Base-by-base conservation (phyloP, 1,284 basidiomycete species). In the Paramarasmius palmivorus region DNA sequence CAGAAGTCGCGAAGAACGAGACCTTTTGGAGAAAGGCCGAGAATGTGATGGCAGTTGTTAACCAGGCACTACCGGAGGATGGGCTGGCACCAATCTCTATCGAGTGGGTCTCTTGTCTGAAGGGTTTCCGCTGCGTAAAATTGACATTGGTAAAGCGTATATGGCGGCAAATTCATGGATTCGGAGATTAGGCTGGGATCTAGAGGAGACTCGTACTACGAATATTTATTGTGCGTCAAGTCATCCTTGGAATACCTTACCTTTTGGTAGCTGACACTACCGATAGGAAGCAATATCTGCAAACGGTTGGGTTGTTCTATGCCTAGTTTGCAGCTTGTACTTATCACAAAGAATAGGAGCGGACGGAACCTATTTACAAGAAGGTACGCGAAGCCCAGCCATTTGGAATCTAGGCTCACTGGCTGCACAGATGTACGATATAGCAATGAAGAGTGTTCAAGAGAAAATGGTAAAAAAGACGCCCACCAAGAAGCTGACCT, bases 191-290 rank as follows among this genome's bases (percentile, higher is more conserved):
- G 93, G 0, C 76, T 96, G 2, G 94, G 94, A 0, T 93, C 90
- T 2, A 78, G 93, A 17, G 92, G 89, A 12, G 93, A 96, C 70
- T 93, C 90, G 3, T 96, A 89, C 72, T 96, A 95, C 67, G 93
- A 95, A 69, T 93, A 93, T 66, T 75, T 95, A 17, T 67, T 93
- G 81, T 88, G 59, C 68, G 82, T 71, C 0, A 17, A 17, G n/a
- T 14, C 48, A 34, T 37, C 37, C 29, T 22, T 38, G 15, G 41
- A 47, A 7, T 37, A n/a, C 15, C 19, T 42, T 9, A 47, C 29
- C 39, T 17, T 39, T 32, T 14, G 46, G n/a, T 38, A 25, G 53
- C 54, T 39, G 44, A 10, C 25, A 0, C 35, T 35, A 25, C 20
- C 19, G 32, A 23, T 42, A 87, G 85, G 57, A 93, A 93, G 60